Evolutionary conservation across 805 yeast genomes (phyloP), one percentile per base, ranked within the genome.

Genomic region (Candida ponderosae): DNA sequence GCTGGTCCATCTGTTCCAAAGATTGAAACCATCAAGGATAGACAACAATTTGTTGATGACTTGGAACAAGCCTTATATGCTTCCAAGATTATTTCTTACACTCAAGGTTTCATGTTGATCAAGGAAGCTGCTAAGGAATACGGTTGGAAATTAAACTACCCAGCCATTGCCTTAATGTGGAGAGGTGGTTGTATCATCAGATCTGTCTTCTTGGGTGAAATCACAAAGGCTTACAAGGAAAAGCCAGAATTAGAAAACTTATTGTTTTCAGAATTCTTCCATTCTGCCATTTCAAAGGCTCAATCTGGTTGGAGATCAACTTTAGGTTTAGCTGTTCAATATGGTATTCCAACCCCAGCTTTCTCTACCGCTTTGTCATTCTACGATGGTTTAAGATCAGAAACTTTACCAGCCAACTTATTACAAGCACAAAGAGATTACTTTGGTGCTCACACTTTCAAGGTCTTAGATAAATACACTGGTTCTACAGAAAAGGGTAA

Each of bases 171-270:
- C 54, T 78, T 93, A 59, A 90, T 90, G 97, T 90, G 98, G 98
- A 82, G 98, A 79, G 98, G 98, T 74, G 98, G 98, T 57, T 90
- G 98, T 78, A 90, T 90, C 68, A 90, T 90, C 71, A 86, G 97
- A 78, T 90, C 98, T 41, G 97, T 90, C 49, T 90, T 90, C 84
- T 75, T 90, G 62, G 97, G 81, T 60, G 97, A 90, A 68, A 90
- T 90, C 70, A 90, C 98, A 51, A 66, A 86, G 63, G 98, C 98
- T 51, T 90, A 81, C 83, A 85, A 93, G 70, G 79, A 82, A 65
- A 73, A 81, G 73, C 95, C 96, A 65, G 81, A 88, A 51, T 74
- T 90, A 60, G 96, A 89, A 75, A 89, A 89, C 82, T 74, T 90
- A 71, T 73, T 90, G 64, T 89, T 90, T 83, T 80, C 89, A 73